Percentiles rank a stretch among this genome's conserved stretches.
Conservation (phyloP, 768 basidiomycete species). For the Kwoniella sp. region DNA sequence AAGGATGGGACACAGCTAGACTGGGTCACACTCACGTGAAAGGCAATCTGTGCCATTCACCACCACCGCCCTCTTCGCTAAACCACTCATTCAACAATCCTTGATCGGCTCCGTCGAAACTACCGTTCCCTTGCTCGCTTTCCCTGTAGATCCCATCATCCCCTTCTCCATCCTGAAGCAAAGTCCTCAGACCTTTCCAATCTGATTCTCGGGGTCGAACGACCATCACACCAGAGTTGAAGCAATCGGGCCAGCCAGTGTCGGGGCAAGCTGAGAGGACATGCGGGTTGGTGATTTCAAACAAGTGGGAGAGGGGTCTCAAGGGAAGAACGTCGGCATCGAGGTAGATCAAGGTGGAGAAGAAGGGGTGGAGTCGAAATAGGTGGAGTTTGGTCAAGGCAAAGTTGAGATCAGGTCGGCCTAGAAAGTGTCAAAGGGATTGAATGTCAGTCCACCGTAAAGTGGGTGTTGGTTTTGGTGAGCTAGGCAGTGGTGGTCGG, state of each 20-base stretch:
- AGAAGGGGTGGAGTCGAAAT: conserved; percentile 69
- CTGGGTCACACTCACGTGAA: conserved; percentile 64
- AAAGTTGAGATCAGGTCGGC: conserved; percentile 87
- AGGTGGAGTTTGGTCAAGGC: conserved; percentile 96
- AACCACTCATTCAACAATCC: conserved; percentile 88
- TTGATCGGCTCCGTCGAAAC: conserved; percentile 99
- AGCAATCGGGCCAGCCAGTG: conserved; percentile 99
- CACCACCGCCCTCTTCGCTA: conserved; percentile 62
- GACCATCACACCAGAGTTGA: conserved; percentile 96
- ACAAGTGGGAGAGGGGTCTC: conserved; percentile 84
- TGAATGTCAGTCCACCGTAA: background rate
- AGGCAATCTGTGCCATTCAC: conserved; percentile 91
- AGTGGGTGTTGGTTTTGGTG: no score
- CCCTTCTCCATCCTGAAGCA: conserved; percentile 63
- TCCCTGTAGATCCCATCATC: conserved; percentile 34
- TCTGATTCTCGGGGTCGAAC: conserved; percentile 68
- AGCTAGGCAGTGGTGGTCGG: no score
- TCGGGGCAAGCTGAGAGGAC: conserved; percentile 94
- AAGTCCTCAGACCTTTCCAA: conserved; percentile 70
- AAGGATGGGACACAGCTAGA: background rate
- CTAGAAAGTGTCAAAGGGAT: conserved; percentile 58
- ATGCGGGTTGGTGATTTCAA: conserved; percentile 63
- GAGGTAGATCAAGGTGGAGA: conserved; percentile 56
- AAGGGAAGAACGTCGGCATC: conserved; percentile 58
- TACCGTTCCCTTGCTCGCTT: conserved; percentile 62